Conservation (phyloP, 192 early-diverging fungal species). For the Backusella tarrabulga region DNA sequence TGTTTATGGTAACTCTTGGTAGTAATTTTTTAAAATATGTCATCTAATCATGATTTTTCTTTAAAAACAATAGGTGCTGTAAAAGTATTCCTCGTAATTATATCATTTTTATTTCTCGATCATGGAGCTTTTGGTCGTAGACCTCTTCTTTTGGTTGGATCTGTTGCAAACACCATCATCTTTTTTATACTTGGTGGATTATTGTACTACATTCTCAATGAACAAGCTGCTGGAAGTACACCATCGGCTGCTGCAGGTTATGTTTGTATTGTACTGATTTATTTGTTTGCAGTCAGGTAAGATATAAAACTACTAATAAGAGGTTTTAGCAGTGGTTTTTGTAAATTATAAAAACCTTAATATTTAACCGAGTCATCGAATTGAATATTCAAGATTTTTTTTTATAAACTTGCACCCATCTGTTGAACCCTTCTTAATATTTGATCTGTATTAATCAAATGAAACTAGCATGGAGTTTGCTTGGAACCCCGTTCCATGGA, state of each 20-base stretch:
- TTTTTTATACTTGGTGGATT: background rate
- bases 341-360: too few species aligned
- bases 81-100: slow-evolving; percentile 5
- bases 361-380: too few species aligned
- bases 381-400: too few species aligned
- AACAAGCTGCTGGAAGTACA: background rate
- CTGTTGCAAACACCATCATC: background rate
- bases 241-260: slow-evolving; percentile 3
- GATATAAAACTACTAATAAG: background rate
- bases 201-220: background rate
- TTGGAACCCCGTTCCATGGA: background rate
- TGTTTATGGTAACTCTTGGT: background rate
- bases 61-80: background rate
- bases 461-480: background rate
- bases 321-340: too few species aligned
- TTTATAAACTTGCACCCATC: too few species aligned
- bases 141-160: slow-evolving; percentile 5
- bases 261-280: background rate
- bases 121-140: background rate
- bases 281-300: slow-evolving; percentile 12
- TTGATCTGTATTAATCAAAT: background rate
- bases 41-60: background rate
- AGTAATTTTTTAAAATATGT: background rate
- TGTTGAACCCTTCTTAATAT: background rate
- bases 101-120: slow-evolving; percentile 6